Base-by-base conservation (phyloP, 2,329 filamentous ascomycete species). In the Calcarisporium arbuscula region DNA sequence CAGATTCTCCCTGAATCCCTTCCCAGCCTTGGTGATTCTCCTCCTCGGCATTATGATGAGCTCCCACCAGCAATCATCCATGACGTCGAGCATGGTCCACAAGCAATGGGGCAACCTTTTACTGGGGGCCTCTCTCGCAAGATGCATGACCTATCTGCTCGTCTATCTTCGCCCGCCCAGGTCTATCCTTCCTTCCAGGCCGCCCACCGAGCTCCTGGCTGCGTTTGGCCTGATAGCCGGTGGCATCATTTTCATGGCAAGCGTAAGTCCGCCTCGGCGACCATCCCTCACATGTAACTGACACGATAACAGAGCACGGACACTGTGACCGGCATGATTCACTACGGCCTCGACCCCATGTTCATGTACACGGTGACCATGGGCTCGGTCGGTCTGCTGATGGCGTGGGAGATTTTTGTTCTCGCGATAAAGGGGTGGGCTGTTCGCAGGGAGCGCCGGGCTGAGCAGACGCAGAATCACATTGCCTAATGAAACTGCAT, bases 21-120 rank as follows among this genome's bases (percentile, higher is more conserved):
- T 96, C 47, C 92, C 90, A 0, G 85, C 81, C 1, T 68, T 96
- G 5, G 76, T 95, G 31, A 90, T 96, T 46, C 68, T 95, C 38
- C 68, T 95, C 1, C 69, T 95, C 2, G 92, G 92, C 21, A 76
- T 89, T 55, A 92, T 95, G 85, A 96, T 96, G 90, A 83, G 83
- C 52, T 87, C 85, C 18, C 90, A 96, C 59, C 85, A 90, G 39
- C 89, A 95, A 56, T 58, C 68, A 19, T 85, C 79, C 40, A 86
- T 87, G 81, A 72, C 88, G 30, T 90, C 87, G 8, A 85, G 80
- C 46, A 95, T 92, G 85, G 75, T 96, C 31, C 90, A 96, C 63
- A 82, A 82, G 53, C 89, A 95, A 60, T 96, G 90, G 90, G 90
- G 90, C 18, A 80, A 79, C 50, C 72, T 96, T 46, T 72, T 96